phyloP scores from a whole-genome alignment of 495 filamentous ascomycete genomes.

The Talaromyces adpressus region DNA sequence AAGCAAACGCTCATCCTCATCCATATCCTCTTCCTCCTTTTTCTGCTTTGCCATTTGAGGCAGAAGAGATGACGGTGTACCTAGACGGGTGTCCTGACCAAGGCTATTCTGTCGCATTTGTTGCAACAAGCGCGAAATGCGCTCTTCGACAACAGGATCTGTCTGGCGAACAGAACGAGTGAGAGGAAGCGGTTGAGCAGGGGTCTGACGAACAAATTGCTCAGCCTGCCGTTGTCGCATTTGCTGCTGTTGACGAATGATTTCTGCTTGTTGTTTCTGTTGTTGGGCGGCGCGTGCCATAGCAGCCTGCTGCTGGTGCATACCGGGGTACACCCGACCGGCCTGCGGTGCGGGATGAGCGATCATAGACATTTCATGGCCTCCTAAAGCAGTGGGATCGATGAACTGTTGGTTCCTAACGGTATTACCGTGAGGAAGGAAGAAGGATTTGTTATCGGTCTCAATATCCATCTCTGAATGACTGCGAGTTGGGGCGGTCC shows the following conservation, averaged over 20 bases:
- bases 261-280: constrained; percentile 58
- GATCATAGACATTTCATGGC: constrained; percentile 43
- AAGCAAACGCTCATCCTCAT: constrained; percentile 89
- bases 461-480: constrained; percentile 50
- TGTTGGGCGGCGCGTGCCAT: constrained; percentile 69
- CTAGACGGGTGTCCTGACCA: constrained; percentile 42
- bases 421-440: constrained; percentile 28
- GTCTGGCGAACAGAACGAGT: constrained; percentile 42
- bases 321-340: constrained; percentile 76
- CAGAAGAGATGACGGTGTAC: constrained; percentile 31
- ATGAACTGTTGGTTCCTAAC: constrained; percentile 45
- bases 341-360: constrained; percentile 46
- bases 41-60: constrained; percentile 52
- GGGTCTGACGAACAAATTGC: constrained; percentile 12
- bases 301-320: constrained; percentile 85
- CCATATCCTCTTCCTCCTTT: constrained; percentile 97
- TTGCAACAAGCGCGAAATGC: constrained; percentile 75
- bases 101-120: constrained; percentile 69
- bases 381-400: constrained; percentile 63
- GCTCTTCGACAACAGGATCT: constrained; percentile 73
- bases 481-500: constrained; percentile 42
- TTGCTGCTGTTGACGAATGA: constrained; percentile 53
- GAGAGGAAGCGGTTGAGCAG: constrained; percentile 18
- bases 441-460: constrained; percentile 48
- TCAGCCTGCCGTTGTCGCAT: constrained; percentile 29